phyloP scores from a whole-genome alignment of 331 rosid genomes.

The Acacia concinna region DNA sequence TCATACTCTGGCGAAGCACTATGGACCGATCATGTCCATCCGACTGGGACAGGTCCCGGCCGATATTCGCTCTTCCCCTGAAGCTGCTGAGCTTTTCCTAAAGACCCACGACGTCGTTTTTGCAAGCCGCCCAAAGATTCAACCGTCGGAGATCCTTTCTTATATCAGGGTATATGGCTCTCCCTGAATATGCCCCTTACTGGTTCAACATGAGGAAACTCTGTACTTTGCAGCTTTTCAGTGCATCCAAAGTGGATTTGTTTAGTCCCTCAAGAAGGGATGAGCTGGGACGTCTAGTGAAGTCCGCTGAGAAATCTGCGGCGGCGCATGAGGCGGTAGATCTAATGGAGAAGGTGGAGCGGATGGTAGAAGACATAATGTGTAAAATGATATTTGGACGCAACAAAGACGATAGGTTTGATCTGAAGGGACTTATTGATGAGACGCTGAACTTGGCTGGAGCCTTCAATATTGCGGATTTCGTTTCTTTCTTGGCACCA shows the following conservation, averaged over 20 bases:
- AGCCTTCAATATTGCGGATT: constrained; percentile 29
- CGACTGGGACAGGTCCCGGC: constrained; percentile 32
- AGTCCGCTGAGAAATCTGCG: not conserved
- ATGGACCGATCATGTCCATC: constrained; percentile 48
- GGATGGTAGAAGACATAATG: constrained; percentile 6
- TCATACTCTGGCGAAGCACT: constrained; percentile 27
- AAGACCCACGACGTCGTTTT: constrained; percentile 33
- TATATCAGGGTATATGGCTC: constrained; percentile 30
- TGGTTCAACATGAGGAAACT: constrained; percentile 45
- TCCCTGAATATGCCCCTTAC: constrained; percentile 33
- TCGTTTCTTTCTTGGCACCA: constrained; percentile 19
- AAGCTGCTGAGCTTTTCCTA: constrained; percentile 36
- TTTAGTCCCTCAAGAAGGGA: constrained; percentile 29
- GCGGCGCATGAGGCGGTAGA: constrained; percentile 25
- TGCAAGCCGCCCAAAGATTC: constrained; percentile 28
- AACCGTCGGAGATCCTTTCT: not conserved
- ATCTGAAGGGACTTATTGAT: constrained; percentile 1
- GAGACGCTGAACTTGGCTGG: constrained; percentile 1
- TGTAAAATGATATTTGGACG: constrained; percentile 32
- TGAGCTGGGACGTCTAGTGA: constrained; percentile 28
- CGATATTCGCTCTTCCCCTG: constrained; percentile 37
- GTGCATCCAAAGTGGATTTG: constrained; percentile 10
- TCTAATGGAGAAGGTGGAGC: not conserved
- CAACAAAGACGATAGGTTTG: constrained; percentile 6
- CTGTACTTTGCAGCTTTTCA: constrained; percentile 34